These are phyloP conservation scores for Candida ovalis DNA, from an alignment of 805 yeast genomes.

Conservation along the genomic window DNA sequence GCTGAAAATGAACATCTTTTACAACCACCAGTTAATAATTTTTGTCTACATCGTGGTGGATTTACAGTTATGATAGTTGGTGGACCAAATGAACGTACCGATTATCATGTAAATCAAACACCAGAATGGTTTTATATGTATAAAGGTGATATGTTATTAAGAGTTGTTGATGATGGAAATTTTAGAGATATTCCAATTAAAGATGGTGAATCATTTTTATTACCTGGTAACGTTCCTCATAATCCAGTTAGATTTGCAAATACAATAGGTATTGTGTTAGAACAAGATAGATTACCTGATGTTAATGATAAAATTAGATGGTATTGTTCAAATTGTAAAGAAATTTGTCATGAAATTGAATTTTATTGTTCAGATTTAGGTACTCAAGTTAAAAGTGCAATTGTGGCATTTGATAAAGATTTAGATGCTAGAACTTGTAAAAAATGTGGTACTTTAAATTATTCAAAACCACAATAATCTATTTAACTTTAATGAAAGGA, in stretches of 20 bases:
- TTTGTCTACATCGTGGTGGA: slow-evolving; percentile 86
- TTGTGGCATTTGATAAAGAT: slow-evolving; percentile 63
- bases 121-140: slow-evolving; percentile 92
- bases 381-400: slow-evolving; percentile 84
- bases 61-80: slow-evolving; percentile 95
- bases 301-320: slow-evolving; percentile 74
- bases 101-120: slow-evolving; percentile 88
- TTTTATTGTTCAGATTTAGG: slow-evolving; percentile 82
- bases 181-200: slow-evolving; percentile 71
- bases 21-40: slow-evolving; percentile 91
- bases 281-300: slow-evolving; percentile 81
- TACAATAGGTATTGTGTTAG: slow-evolving; percentile 87
- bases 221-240: slow-evolving; percentile 85
- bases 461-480: slow-evolving; percentile 51
- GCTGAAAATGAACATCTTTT: slow-evolving; percentile 68
- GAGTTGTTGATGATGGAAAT: slow-evolving; percentile 75
- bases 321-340: slow-evolving; percentile 75
- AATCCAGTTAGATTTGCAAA: slow-evolving; percentile 83
- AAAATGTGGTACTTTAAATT: slow-evolving; percentile 69
- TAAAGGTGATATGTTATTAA: slow-evolving; percentile 80
- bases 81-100: slow-evolving; percentile 92
- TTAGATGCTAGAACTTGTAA: slow-evolving; percentile 64
- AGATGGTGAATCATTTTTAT: slow-evolving; percentile 85
- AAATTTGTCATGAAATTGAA: slow-evolving; percentile 60
- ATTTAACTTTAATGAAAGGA: no score